Evolutionary conservation across 2,329 filamentous ascomycete genomes (phyloP).

Genomic region (Claviceps paspali): DNA sequence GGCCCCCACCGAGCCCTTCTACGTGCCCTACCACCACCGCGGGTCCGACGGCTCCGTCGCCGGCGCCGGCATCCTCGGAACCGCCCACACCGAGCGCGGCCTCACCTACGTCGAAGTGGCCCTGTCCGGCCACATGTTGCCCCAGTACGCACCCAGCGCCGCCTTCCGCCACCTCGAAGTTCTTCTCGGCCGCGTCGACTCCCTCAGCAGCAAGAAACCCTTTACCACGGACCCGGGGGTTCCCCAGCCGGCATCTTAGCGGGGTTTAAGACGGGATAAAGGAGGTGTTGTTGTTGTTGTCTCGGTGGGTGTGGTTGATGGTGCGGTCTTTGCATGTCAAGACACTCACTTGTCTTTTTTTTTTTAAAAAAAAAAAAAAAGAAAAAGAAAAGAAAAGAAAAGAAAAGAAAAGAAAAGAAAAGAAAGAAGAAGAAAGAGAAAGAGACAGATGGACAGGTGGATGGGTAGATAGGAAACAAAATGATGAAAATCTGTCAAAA

Average conservation of each 20-base stretch:
- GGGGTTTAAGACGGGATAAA: too few species aligned
- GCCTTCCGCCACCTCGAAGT: conserved; percentile 60
- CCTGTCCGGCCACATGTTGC: conserved; percentile 49
- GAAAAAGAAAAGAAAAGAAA: too few species aligned
- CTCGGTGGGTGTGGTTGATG: too few species aligned
- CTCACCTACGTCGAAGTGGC: conserved; percentile 54
- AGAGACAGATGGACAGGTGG: too few species aligned
- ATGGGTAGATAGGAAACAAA: too few species aligned
- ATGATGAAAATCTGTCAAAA: too few species aligned
- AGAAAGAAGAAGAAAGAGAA: too few species aligned
- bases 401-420: too few species aligned
- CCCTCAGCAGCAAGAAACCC: conserved; percentile 18
- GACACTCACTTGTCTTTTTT: too few species aligned
- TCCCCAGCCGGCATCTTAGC: not conserved
- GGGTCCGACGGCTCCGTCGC: conserved; percentile 27
- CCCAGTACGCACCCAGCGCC: conserved; percentile 52
- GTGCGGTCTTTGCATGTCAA: too few species aligned
- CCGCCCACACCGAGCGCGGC: conserved; percentile 55
- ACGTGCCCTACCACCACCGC: conserved; percentile 36
- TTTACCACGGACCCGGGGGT: not conserved
- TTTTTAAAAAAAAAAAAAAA: too few species aligned
- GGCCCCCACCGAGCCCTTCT: conserved; percentile 45
- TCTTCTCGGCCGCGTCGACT: conserved; percentile 53
- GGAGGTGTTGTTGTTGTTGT: too few species aligned
- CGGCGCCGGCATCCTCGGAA: conserved; percentile 47